phyloP scores from a whole-genome alignment of 805 yeast genomes.

The Candida dajiaensis region DNA sequence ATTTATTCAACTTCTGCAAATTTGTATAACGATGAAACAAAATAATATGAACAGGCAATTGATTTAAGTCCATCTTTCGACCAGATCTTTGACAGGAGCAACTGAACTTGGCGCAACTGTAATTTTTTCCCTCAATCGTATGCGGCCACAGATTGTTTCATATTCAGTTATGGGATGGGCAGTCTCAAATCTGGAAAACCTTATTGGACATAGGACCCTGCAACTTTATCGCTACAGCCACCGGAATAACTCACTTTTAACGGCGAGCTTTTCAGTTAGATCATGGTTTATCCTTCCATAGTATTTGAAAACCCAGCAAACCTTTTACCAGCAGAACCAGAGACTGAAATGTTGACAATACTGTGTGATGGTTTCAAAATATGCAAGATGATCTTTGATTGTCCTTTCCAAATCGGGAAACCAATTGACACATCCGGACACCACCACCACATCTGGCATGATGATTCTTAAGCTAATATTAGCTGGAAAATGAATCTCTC shows the following conservation, averaged over 20 bases:
- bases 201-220: neutral
- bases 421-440: neutral
- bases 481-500: no score
- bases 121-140: no score
- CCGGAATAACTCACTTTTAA: neutral
- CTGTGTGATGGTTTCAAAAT: conserved; percentile 5
- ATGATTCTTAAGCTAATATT: no score
- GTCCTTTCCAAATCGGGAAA: conserved; percentile 19
- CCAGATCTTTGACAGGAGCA: no score
- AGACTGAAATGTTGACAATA: neutral
- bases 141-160: neutral
- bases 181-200: neutral
- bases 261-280: neutral
- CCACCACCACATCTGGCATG: no score
- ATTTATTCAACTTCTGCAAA: neutral
- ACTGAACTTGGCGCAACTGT: no score
- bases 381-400: conserved; percentile 9
- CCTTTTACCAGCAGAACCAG: neutral
- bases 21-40: neutral
- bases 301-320: no score
- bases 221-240: neutral
- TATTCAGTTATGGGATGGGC: neutral
- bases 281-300: neutral
- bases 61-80: no score
- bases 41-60: neutral